These are phyloP conservation scores for Musa balbisiana DNA, from an alignment of 202 grass and related monocot genomes.

Conservation along the genomic window DNA sequence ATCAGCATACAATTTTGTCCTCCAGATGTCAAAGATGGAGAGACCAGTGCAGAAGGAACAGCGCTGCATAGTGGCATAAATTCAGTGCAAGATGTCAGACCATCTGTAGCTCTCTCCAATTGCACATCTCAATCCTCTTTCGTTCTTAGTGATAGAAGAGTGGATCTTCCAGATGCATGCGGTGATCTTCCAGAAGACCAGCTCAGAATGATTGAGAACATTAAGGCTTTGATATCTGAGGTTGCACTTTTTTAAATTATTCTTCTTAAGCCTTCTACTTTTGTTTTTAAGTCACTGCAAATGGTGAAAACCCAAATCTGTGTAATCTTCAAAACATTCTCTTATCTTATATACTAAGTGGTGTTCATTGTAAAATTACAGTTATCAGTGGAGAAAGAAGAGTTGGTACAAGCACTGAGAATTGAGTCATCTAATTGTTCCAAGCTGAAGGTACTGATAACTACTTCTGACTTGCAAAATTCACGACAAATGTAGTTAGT, in stretches of 20 bases:
- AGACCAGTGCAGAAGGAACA: neutral
- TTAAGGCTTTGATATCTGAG: slow-evolving; percentile 20
- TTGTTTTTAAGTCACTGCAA: neutral
- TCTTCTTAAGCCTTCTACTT: neutral
- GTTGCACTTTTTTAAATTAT: neutral
- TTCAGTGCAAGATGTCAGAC: neutral
- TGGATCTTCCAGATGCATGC: slow-evolving; percentile 12
- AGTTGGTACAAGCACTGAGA: slow-evolving; percentile 70
- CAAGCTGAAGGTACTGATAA: slow-evolving; percentile 73
- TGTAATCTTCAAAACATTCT: neutral
- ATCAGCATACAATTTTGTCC: neutral
- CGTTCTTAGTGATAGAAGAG: slow-evolving; percentile 7
- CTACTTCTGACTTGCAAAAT: neutral
- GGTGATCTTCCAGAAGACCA: slow-evolving; percentile 11
- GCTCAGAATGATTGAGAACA: slow-evolving; percentile 18
- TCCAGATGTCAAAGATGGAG: neutral
- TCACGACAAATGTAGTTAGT: neutral
- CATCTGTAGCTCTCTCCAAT: neutral
- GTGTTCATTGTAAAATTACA: slow-evolving; percentile 34
- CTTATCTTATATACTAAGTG: neutral
- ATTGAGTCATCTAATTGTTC: slow-evolving; percentile 97
- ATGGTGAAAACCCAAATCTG: neutral
- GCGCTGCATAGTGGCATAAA: neutral
- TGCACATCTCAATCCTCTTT: neutral
- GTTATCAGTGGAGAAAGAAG: slow-evolving; percentile 96